Evolutionary conservation across 1,139 yeast genomes (phyloP).

Genomic region (Kodamaea alishanica): DNA sequence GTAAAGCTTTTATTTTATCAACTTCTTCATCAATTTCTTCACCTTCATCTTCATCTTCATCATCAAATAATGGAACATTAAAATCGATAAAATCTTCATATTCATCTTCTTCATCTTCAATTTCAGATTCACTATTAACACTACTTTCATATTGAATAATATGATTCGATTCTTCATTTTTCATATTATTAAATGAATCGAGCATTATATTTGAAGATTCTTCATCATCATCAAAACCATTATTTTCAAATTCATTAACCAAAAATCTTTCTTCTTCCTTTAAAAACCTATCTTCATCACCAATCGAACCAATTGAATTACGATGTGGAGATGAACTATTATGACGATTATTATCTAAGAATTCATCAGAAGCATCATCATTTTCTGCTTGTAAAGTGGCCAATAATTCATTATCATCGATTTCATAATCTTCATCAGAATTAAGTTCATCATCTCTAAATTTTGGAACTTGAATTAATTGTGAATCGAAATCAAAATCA

Average conservation of each 20-base stretch:
- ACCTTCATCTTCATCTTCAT: conserved; percentile 20
- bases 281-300: conserved; percentile 49
- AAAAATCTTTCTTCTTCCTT: conserved; percentile 46
- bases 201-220: conserved; percentile 18
- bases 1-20: conserved; percentile 1
- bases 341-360: conserved; percentile 11
- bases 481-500: conserved; percentile 39
- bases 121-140: conserved; percentile 19
- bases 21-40: conserved; percentile 9
- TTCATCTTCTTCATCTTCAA: conserved; percentile 29
- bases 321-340: conserved; percentile 13
- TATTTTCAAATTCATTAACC: conserved; percentile 47
- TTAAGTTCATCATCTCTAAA: conserved; percentile 50
- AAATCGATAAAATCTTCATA: conserved; percentile 34
- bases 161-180: conserved; percentile 20
- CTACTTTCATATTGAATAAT: conserved; percentile 33
- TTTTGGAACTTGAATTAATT: conserved; percentile 46
- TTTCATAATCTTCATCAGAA: conserved; percentile 67
- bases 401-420: conserved; percentile 67
- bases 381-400: conserved; percentile 68
- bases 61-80: conserved; percentile 22
- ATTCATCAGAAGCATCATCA: conserved; percentile 44
- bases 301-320: conserved; percentile 47
- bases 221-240: conserved; percentile 44
- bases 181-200: conserved; percentile 24